Evolutionary conservation across 1,284 basidiomycete genomes (phyloP), one percentile per base, ranked within the genome.

Genomic region (Apiotrichum gamsii): DNA sequence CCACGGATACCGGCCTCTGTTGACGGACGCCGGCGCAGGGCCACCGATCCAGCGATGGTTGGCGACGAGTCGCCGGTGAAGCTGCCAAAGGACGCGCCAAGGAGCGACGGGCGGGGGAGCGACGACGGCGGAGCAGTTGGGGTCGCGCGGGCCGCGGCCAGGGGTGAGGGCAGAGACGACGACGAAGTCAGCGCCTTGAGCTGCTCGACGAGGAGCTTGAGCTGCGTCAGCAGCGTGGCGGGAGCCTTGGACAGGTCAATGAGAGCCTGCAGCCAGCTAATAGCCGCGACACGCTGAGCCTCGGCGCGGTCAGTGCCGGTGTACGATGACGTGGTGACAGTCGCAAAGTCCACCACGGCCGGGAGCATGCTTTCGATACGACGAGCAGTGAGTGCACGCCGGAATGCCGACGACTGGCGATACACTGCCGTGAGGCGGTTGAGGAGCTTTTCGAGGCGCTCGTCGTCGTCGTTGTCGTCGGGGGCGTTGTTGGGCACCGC

Each of bases 281-380:
- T 51, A 13, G 56, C 58, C 9, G 64, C 61, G 25, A 49, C 32
- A 18, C 66, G 56, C 30, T 62, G 58, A 1, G 39, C 31, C 31
- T 51, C 49, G 10, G 53, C 57, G 0, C 51, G 36, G n/a, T 62
- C 59, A 4, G 58, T 49, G 2, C 45, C 45, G 10, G 9, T 25
- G 5, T 31, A 36, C n/a, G 54, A 54, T 5, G 59, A 53, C 3
- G 53, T 51, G 0, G 64, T 64, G 11, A 70, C 47, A 29, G 65
- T 60, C 0, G 66, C 64, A 52, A 68, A 73, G 39, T 73, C 71
- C 3, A 65, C 65, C 10, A 73, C 33, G 24, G 48, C 50, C 1
- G 71, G 71, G 8, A 71, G 52, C 43, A 71, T 55, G 14, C 43
- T 48, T 43, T 73, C 71, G n/a, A 72, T 55, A 15, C 61, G 61